These are phyloP conservation scores for Phytophthora citricola DNA, from an alignment of 352 stramenopile species.

Conservation along the genomic window DNA sequence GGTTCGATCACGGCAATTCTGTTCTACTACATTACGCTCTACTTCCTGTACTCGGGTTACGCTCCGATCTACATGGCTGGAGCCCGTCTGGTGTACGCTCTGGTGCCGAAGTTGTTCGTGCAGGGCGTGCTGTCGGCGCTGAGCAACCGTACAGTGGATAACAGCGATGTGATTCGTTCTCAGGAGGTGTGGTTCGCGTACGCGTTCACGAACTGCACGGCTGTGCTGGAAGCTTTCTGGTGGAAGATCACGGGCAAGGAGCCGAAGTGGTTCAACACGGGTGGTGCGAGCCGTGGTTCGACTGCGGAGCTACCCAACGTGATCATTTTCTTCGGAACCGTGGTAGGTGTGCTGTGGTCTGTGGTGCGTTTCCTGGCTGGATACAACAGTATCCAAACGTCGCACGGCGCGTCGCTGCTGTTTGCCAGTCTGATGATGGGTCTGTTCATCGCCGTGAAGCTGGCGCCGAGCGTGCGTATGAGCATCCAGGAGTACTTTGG, in stretches of 20 bases:
- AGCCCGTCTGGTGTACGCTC: conserved; percentile 69
- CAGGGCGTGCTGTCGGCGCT: conserved; percentile 78
- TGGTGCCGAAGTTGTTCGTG: conserved; percentile 84
- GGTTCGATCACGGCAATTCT: conserved; percentile 81
- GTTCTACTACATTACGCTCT: conserved; percentile 89
- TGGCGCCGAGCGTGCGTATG: conserved; percentile 83
- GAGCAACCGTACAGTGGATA: conserved; percentile 85
- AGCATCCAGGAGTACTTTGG: conserved; percentile 91
- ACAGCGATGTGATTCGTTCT: conserved; percentile 84
- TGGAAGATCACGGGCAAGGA: conserved; percentile 87
- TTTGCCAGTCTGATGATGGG: conserved; percentile 85
- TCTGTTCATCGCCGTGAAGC: conserved; percentile 82
- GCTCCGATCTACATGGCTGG: conserved; percentile 85
- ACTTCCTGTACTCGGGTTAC: conserved; percentile 86
- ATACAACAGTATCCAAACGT: conserved; percentile 80
- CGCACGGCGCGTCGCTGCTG: conserved; percentile 75
- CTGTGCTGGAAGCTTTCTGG: conserved; percentile 80
- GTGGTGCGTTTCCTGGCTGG: conserved; percentile 81
- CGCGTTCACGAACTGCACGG: conserved; percentile 82
- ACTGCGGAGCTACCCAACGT: conserved; percentile 78
- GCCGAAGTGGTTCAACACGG: conserved; percentile 84
- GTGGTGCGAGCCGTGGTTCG: conserved; percentile 70
- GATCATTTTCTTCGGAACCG: conserved; percentile 73
- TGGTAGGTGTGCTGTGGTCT: conserved; percentile 73
- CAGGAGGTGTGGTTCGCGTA: conserved; percentile 89